Evolutionary conservation across 345 rosid genomes (phyloP), one percentile per base, ranked within the genome.

Genomic region (Eutrema japonicum): DNA sequence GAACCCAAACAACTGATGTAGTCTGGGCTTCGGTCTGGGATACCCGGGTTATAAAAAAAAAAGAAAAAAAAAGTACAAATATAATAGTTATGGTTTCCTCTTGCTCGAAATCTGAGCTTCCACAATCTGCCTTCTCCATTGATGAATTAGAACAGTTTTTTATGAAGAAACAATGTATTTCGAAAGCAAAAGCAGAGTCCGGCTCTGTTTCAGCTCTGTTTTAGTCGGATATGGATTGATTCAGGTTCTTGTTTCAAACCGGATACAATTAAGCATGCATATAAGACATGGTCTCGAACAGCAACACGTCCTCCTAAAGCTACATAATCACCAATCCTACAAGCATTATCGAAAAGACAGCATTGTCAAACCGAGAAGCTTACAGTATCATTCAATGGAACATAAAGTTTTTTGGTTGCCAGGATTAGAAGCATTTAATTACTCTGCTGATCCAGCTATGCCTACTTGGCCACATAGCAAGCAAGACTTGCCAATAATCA

Each of bases 401-500:
- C 18, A 36, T 7, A 68, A 33, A 40, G 30, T 12, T 13, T 13
- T 26, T 52, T 4, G 8, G 35, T n/a, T 22, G 49, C 41, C 4
- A 12, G 16, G 59, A 32, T 12, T 12, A 49, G 27, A 58, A 32
- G 46, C 41, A 75, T 22, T 74, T 86, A 92, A 22, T 22, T 22
- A 22, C 98, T 78, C 88, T 41, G 71, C 95, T 37, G 96, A 92
- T 67, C 98, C 98, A 60, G 96, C 98, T 75, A 92, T 77, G 56
- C 98, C 96, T 38, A 80, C 92, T 83, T 92, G 98, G 53, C 98
- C 96, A 82, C 96, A 92, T 41, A 92, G 86, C 85, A 92, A 69
- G 86, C 96, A 92, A 72, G 79, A 80, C 51, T 82, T 82, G 71
- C 98, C 98, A 37, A 90, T 85, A 68, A 85, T 64, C 66, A 87